These are phyloP conservation scores for Sarocladium strictum DNA, from an alignment of 2,329 filamentous ascomycete species.

Conservation along the genomic window DNA sequence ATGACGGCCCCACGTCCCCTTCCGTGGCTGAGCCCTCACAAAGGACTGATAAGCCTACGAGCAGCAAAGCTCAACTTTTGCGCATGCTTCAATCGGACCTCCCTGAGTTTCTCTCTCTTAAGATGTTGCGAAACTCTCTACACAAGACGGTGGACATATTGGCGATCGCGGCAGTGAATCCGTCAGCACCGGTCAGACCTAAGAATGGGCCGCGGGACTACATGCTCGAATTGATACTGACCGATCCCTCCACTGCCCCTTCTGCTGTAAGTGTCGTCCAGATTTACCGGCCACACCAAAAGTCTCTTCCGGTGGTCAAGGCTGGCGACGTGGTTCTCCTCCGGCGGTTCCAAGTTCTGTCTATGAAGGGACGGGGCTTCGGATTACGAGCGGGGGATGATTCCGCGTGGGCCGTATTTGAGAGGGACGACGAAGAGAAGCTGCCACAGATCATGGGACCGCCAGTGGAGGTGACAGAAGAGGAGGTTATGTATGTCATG, in stretches of 20 bases:
- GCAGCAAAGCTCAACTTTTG: constrained; percentile 39
- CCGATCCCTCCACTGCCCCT: constrained; percentile 49
- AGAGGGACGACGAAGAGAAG: constrained; percentile 31
- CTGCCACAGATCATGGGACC: constrained; percentile 52
- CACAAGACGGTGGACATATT: constrained; percentile 47
- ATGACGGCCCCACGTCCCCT: constrained; percentile 16
- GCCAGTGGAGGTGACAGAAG: constrained; percentile 48
- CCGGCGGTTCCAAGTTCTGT: constrained; percentile 47
- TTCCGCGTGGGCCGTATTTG: constrained; percentile 59
- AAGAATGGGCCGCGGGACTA: constrained; percentile 54
- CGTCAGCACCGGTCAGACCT: constrained; percentile 45
- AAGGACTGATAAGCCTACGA: constrained; percentile 23
- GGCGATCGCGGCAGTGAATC: constrained; percentile 46
- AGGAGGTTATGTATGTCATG: constrained; percentile 43
- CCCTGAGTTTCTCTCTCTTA: constrained; percentile 47
- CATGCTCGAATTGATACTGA: constrained; percentile 51
- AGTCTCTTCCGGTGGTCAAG: constrained; percentile 48
- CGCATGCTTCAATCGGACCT: constrained; percentile 42
- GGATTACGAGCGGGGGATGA: constrained; percentile 48
- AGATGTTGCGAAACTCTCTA: constrained; percentile 43
- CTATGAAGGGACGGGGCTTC: constrained; percentile 49
- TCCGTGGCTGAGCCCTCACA: constrained; percentile 20
- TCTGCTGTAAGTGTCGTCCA: constrained; percentile 46
- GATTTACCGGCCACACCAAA: constrained; percentile 52
- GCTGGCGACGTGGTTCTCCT: constrained; percentile 54